Base-by-base conservation (phyloP, 352 stramenopile genomes). In the Thraustochytrium striatum region DNA sequence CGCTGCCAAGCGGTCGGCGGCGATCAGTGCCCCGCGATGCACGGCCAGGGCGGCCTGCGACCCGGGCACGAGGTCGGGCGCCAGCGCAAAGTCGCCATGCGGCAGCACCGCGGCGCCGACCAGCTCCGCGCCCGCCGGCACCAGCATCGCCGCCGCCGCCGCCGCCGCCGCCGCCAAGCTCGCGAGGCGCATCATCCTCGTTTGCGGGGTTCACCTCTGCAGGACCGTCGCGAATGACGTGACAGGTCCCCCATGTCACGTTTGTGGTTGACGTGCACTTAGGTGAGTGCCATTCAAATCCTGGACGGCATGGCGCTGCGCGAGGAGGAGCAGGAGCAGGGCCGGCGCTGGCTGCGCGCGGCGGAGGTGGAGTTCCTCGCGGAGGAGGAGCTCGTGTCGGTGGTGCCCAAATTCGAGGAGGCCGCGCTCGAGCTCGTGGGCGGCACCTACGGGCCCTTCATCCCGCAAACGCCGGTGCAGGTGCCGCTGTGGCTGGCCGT, bases 401-500 rank as follows among this genome's bases (percentile, higher is more conserved):
- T 94, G 69, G 85, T 94, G 72, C 90, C 90, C 57, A 87, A 92
- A 78, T 95, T 95, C 73, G 85, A 91, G 62, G 85, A 81, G 38
- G 33, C 62, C 33, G 68, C 30, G 55, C 81, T 47, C 28, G 57
- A 55, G 36, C 19, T 80, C 16, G 47, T 30, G 1, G 57, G 91
- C 88, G 90, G 90, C 25, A 87, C 92, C 72, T 94, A 92, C 69
- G 90, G 90, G n/a, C 90, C 90, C 38, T 95, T 95, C 72, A 87
- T 93, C 78, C 87, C 89, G 3, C 89, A 90, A 16, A 93, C 92
- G 57, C 91, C 86, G 43, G 89, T 87, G 69, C 85, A 91, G 41
- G 90, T 94, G 52, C 89, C 90, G 50, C 81, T 95, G 25, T 95
- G 90, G 90, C 88, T 95, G n/a, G 90, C 90, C 38, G 87, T 95